Conservation (phyloP, 2,329 filamentous ascomycete species). For the Sporothrix dimorphospora region DNA sequence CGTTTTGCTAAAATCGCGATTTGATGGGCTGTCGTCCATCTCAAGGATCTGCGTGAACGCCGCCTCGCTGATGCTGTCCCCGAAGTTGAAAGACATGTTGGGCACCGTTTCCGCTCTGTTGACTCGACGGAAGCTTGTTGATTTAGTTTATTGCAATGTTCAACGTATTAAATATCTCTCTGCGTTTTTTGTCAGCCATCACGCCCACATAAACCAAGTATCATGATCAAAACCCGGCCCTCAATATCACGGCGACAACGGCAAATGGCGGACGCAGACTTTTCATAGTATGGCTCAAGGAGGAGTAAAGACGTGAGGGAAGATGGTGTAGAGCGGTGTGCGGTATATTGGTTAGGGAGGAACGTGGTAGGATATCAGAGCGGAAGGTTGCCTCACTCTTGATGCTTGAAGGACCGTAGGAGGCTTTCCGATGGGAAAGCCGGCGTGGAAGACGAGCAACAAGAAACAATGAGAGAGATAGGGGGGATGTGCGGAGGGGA, state of each 20-base stretch:
- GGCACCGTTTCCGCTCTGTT: conserved; percentile 25
- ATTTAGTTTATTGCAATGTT: background rate
- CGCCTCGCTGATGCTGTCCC: conserved; percentile 73
- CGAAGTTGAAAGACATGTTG: conserved; percentile 62
- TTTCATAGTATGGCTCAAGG: background rate
- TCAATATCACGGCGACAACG: background rate
- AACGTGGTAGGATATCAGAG: background rate
- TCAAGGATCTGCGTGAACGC: conserved; percentile 97
- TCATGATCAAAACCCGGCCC: background rate
- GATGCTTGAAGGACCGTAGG: background rate
- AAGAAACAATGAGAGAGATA: background rate
- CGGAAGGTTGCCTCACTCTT: background rate
- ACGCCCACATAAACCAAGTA: background rate
- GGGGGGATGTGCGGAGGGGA: background rate
- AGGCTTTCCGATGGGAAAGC: background rate
- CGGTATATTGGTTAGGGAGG: background rate
- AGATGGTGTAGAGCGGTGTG: background rate
- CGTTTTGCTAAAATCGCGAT: conserved; percentile 83
- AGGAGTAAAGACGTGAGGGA: background rate
- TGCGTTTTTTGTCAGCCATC: background rate
- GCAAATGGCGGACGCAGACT: background rate
- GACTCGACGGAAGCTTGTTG: background rate
- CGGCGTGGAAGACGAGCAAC: background rate
- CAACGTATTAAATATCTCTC: background rate
- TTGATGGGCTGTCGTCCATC: conserved; percentile 91